phyloP scores from a whole-genome alignment of 768 basidiomycete species.

The Sporobolomyces pararoseus region DNA sequence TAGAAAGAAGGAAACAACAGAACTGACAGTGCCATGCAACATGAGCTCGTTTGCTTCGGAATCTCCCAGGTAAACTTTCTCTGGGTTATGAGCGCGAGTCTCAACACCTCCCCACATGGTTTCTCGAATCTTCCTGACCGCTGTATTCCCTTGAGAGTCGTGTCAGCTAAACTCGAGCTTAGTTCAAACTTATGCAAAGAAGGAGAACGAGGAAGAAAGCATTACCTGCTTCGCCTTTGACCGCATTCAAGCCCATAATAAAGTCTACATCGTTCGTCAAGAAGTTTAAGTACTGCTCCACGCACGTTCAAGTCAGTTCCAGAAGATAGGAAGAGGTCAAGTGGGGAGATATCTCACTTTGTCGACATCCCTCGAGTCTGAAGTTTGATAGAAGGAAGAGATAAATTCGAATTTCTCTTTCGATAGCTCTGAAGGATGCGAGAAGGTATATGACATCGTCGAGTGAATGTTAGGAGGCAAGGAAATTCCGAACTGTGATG shows the following conservation, averaged over 20 bases:
- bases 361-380: conserved; percentile 3
- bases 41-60: conserved; percentile 14
- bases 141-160: conserved; percentile 11
- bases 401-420: conserved; percentile 10
- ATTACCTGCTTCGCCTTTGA: conserved; percentile 14
- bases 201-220: not conserved
- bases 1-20: too few relatives aligned
- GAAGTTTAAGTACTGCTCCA: conserved; percentile 16
- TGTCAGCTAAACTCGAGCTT: too few relatives aligned
- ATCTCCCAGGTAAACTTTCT: not conserved
- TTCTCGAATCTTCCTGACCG: conserved; percentile 33
- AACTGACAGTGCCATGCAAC: conserved; percentile 29
- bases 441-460: conserved; percentile 5
- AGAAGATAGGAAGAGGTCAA: not conserved
- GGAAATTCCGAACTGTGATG: too few relatives aligned
- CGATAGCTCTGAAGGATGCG: not conserved
- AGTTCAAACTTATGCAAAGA: not conserved
- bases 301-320: not conserved
- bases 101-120: conserved; percentile 37
- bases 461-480: not conserved
- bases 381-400: not conserved
- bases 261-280: conserved; percentile 22
- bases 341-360: not conserved
- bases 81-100: conserved; percentile 17
- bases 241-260: conserved; percentile 31